These are phyloP conservation scores for Komagataella populi DNA, from an alignment of 805 yeast genomes.

Conservation along the genomic window DNA sequence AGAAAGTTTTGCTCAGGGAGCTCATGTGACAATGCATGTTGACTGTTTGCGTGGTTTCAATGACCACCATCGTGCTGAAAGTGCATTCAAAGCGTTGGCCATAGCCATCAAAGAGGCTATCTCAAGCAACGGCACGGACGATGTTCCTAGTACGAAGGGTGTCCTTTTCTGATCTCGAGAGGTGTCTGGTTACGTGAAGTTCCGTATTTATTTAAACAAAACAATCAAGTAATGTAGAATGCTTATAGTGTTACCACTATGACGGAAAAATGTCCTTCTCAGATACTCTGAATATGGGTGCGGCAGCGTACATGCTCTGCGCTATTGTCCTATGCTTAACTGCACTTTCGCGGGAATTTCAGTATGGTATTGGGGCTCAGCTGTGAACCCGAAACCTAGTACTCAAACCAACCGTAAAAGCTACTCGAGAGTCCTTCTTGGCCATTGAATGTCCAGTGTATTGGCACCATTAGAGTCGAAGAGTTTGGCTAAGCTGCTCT, in stretches of 20 bases:
- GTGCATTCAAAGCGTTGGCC: slow-evolving; percentile 94
- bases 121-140: slow-evolving; percentile 72
- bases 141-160: slow-evolving; percentile 94
- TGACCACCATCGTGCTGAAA: slow-evolving; percentile 93
- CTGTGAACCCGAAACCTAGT: not conserved
- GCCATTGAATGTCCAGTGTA: not conserved
- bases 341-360: not conserved
- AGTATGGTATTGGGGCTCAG: not conserved
- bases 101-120: slow-evolving; percentile 82
- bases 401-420: not conserved
- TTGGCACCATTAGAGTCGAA: not conserved
- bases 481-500: not conserved
- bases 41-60: slow-evolving; percentile 89
- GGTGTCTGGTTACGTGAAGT: not conserved
- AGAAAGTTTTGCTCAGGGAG: slow-evolving; percentile 88
- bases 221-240: not conserved
- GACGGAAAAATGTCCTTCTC: not conserved
- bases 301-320: not conserved
- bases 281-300: not conserved
- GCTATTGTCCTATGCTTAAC: not conserved
- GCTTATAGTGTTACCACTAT: not conserved
- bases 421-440: not conserved
- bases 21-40: slow-evolving; percentile 84
- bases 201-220: not conserved
- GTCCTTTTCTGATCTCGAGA: slow-evolving; percentile 44